Evolutionary conservation across 441 rosid genomes (phyloP), one percentile per base, ranked within the genome.

Genomic region (Populus hybrid): DNA sequence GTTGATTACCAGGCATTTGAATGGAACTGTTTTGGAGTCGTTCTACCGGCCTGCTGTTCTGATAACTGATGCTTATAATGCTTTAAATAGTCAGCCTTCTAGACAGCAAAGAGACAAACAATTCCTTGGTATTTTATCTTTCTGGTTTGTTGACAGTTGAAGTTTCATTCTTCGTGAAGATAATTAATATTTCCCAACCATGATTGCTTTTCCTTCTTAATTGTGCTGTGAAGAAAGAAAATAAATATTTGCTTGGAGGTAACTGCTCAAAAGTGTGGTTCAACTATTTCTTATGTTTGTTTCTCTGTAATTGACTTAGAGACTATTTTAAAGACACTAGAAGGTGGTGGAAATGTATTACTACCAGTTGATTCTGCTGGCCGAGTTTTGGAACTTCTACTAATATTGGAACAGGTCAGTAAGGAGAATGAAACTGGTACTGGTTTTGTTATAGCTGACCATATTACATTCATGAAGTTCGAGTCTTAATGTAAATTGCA

Each of bases 301-400:
- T 30, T 30, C 32, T 30, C 32, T 30, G 32, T 30, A 30, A 30
- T 30, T 30, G 32, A 3, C 32, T 30, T 30, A 30, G 32, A 30
- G 32, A 30, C 32, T 30, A 30, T 30, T 30, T 30, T 30, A 30
- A 30, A 30, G 32, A 30, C 32, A 3, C 32, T 46, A 20, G 92
- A 90, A 87, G 87, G 84, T 4, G 97, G 92, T 81, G 99, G 99
- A 12, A 94, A 90, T 83, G 99, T 95, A 73, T 87, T 95, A 79
- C 86, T 95, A 66, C 99, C 99, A 16, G 92, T 95, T 34, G 98
- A 95, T 81, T 86, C 97, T 71, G 91, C 95, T 32, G 99, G 99
- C 30, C 87, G 99, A 80, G 97, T 89, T 11, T 82, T 95, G 90
- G 99, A 95, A 87, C 93, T 95, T 84, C 78, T 95, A 81, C 83